phyloP scores from a whole-genome alignment of 768 basidiomycete genomes.

The Russula lepida region DNA sequence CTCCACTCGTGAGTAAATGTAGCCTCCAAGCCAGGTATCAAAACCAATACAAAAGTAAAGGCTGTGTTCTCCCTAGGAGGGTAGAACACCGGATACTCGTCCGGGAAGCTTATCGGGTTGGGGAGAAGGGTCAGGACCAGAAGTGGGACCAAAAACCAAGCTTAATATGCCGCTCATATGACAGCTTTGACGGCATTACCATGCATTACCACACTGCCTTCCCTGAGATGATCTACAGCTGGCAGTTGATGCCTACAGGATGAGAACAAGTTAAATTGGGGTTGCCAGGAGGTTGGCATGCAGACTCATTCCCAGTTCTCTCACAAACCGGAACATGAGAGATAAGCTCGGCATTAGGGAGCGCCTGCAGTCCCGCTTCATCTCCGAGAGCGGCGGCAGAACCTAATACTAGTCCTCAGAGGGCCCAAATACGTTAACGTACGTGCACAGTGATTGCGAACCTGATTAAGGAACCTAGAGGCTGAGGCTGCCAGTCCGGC shows the following conservation, averaged over 20 bases:
- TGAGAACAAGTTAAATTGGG: background rate
- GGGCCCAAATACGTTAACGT: too few relatives aligned
- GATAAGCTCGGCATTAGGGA: background rate
- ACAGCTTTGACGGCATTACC: background rate
- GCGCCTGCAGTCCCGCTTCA: background rate
- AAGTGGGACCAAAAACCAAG: background rate
- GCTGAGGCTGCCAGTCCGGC: background rate
- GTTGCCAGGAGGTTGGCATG: background rate
- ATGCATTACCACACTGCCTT: background rate
- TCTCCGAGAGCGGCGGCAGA: background rate
- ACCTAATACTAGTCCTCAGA: constrained; percentile 4
- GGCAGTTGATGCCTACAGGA: background rate
- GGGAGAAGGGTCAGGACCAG: background rate
- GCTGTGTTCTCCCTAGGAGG: background rate
- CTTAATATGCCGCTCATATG: background rate
- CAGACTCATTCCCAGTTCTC: background rate
- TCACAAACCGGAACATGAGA: background rate
- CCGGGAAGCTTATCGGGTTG: background rate
- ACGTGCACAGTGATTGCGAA: background rate
- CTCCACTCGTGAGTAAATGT: background rate
- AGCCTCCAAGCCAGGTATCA: background rate
- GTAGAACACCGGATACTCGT: background rate
- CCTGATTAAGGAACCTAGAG: background rate
- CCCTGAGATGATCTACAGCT: background rate
- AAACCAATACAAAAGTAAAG: background rate